phyloP scores from a whole-genome alignment of 2,329 filamentous ascomycete species.

The Beauveria sp. region DNA sequence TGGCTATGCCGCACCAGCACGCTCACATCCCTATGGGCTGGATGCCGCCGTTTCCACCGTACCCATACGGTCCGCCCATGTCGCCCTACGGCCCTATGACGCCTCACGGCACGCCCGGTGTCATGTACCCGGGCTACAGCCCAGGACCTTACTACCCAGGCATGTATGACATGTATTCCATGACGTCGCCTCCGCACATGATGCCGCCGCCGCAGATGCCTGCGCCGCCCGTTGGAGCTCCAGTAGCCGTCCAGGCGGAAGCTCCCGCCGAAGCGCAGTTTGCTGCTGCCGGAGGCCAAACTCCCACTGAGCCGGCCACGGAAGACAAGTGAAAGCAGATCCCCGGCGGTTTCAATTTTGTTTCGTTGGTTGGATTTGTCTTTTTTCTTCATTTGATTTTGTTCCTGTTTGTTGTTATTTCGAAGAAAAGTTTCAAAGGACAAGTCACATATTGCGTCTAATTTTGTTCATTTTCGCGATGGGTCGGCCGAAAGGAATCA shows the following conservation, averaged over 20 bases:
- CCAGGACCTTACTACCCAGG: conserved; percentile 15
- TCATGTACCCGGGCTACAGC: conserved; percentile 19
- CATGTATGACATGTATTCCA: conserved; percentile 15
- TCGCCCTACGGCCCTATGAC: conserved; percentile 15
- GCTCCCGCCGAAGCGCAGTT: not conserved
- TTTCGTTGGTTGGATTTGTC: not conserved
- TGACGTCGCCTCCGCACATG: conserved; percentile 17
- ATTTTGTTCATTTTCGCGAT: not conserved
- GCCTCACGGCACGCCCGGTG: conserved; percentile 14
- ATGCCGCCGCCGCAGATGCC: conserved; percentile 13
- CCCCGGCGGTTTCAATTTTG: conserved; percentile 70
- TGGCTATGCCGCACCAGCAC: not conserved
- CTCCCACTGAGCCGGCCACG: conserved; percentile 41
- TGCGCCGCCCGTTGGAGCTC: not conserved
- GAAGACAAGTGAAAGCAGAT: conserved; percentile 66
- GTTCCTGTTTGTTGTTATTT: not conserved
- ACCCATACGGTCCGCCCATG: conserved; percentile 10
- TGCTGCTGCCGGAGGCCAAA: not conserved
- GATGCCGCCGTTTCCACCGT: conserved; percentile 15
- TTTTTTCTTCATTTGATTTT: not conserved
- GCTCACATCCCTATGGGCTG: conserved; percentile 14
- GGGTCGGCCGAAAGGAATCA: not conserved
- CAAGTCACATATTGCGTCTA: not conserved
- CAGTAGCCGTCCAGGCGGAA: not conserved
- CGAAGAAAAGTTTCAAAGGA: not conserved